Conservation (phyloP, 75 land plant species). For the Larix kaempferi region DNA sequence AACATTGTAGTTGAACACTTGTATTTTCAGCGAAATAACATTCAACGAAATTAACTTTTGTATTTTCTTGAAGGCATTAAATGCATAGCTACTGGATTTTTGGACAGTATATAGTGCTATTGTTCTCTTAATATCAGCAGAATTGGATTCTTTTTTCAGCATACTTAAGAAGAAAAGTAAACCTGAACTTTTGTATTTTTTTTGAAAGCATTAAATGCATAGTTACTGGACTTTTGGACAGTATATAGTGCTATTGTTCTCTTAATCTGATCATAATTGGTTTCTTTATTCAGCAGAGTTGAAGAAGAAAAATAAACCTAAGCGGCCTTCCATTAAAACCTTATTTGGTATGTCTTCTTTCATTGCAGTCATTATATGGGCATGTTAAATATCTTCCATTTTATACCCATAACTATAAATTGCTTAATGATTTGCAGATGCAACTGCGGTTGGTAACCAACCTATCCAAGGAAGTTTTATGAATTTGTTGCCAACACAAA, state of each 20-base stretch:
- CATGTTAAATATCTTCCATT: neutral
- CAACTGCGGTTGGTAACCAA: slow-evolving; percentile 32
- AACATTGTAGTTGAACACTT: no score
- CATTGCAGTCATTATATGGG: neutral
- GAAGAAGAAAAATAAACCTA: slow-evolving; percentile 80
- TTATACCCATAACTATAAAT: neutral
- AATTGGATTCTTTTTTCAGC: slow-evolving; percentile 39
- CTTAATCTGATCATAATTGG: neutral
- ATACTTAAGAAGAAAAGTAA: slow-evolving; percentile 87
- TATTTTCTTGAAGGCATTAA: neutral
- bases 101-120: neutral
- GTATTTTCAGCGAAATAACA: neutral
- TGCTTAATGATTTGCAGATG: slow-evolving; percentile 28
- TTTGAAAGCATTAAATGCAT: neutral
- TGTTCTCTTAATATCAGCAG: neutral
- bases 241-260: neutral
- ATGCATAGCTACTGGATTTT: neutral
- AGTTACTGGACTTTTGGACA: neutral
- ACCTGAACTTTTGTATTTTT: no score
- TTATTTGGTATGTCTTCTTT: slow-evolving; percentile 65
- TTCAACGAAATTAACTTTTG: neutral
- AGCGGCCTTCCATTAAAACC: slow-evolving; percentile 85
- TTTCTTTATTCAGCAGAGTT: slow-evolving; percentile 64
- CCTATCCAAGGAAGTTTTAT: slow-evolving; percentile 57
- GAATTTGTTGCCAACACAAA: slow-evolving; percentile 53